Percentiles rank a stretch among this genome's conserved stretches.
Evolutionary conservation across 495 filamentous ascomycete species (phyloP).

Genomic region (Xeromyces bisporus): DNA sequence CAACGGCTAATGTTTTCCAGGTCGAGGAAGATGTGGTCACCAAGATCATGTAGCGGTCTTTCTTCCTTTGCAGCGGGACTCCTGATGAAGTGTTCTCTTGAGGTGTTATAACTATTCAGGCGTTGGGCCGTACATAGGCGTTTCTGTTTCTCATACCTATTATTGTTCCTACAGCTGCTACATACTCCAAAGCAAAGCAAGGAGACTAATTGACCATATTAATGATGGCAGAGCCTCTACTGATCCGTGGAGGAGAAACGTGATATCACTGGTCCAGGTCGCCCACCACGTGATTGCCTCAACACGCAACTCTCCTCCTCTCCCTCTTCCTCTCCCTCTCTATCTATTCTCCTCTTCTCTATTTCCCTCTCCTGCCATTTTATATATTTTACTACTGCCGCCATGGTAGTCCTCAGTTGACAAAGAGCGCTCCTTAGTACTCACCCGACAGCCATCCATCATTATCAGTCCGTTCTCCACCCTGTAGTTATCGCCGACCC

Average conservation of each 20-base stretch:
- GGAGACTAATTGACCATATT: too few relatives aligned
- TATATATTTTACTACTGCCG: too few relatives aligned
- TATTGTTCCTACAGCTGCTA: too few relatives aligned
- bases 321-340: conserved; percentile 5
- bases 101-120: conserved; percentile 7
- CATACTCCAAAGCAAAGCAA: too few relatives aligned
- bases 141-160: conserved; percentile 8
- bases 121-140: conserved; percentile 20
- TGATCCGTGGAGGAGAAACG: conserved; percentile 26
- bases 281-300: conserved; percentile 18
- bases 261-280: conserved; percentile 26
- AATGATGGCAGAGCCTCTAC: background rate
- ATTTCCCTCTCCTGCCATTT: conserved; percentile 2
- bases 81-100: conserved; percentile 6
- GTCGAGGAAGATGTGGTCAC: conserved; percentile 87
- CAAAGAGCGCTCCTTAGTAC: too few relatives aligned
- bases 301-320: conserved; percentile 13
- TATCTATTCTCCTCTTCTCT: conserved; percentile 5
- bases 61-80: too few relatives aligned
- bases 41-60: conserved; percentile 76
- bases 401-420: too few relatives aligned
- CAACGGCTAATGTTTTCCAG: conserved; percentile 47
- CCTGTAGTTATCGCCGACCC: too few relatives aligned
- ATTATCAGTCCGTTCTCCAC: conserved; percentile 1
- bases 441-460: background rate